Evolutionary conservation across 345 rosid genomes (phyloP).

Genomic region (Ceriops decandra): DNA sequence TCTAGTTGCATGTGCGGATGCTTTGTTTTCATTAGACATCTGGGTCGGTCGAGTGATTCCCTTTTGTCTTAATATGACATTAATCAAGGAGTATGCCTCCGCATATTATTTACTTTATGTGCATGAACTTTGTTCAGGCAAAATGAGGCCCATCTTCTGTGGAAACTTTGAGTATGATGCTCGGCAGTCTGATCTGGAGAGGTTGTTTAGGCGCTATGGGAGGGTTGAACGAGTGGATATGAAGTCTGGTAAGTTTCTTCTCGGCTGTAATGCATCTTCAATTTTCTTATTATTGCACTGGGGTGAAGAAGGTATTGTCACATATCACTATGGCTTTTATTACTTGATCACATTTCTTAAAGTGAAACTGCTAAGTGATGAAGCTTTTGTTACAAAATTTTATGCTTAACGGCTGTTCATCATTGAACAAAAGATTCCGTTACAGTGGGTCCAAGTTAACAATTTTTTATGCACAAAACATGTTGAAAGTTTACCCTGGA

Average conservation of each 20-base stretch:
- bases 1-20: no score
- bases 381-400: background rate
- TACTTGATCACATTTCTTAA: background rate
- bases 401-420: background rate
- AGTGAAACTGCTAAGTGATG: background rate
- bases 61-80: no score
- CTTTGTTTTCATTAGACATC: no score
- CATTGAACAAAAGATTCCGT: no score
- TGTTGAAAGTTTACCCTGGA: no score
- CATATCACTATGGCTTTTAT: background rate
- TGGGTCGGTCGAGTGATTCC: no score
- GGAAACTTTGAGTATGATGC: slow-evolving; percentile 91
- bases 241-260: slow-evolving; percentile 70
- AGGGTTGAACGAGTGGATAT: slow-evolving; percentile 79
- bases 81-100: background rate
- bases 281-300: background rate
- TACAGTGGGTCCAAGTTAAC: no score
- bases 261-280: background rate
- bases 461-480: no score
- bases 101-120: background rate
- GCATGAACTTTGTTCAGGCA: background rate
- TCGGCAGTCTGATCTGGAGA: slow-evolving; percentile 72
- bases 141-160: slow-evolving; percentile 76
- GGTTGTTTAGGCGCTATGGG: slow-evolving; percentile 75
- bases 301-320: slow-evolving; percentile 18